phyloP scores from a whole-genome alignment of 1,284 basidiomycete genomes.

The Cutaneotrichosporon cavernicola region DNA sequence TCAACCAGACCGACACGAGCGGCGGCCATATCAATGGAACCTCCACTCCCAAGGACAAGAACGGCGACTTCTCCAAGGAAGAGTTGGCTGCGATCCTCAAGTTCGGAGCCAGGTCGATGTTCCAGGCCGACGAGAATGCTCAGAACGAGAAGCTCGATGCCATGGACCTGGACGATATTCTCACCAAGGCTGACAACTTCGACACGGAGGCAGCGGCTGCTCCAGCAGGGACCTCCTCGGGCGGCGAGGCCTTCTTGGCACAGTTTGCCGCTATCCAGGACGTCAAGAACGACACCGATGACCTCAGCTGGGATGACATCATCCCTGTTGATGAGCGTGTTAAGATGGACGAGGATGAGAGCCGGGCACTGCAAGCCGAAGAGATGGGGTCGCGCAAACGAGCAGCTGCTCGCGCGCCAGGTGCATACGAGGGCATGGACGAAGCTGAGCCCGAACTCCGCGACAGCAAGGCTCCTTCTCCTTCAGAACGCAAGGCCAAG shows the following conservation, averaged over 20 bases:
- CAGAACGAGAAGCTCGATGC: slow-evolving; percentile 97
- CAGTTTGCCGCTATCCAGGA: slow-evolving; percentile 96
- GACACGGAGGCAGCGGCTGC: slow-evolving; percentile 89
- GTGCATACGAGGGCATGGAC: slow-evolving; percentile 87
- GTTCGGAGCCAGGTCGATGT: slow-evolving; percentile 98
- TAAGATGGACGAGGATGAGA: slow-evolving; percentile 77
- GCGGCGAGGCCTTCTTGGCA: slow-evolving; percentile 93
- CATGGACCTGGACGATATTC: slow-evolving; percentile 98
- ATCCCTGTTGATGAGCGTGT: slow-evolving; percentile 91
- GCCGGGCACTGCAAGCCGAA: slow-evolving; percentile 54
- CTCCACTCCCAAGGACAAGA: slow-evolving; percentile 73
- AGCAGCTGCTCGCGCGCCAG: slow-evolving; percentile 66
- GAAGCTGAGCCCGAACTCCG: slow-evolving; percentile 56
- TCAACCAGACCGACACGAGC: slow-evolving; percentile 99
- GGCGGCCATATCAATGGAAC: slow-evolving; percentile 89
- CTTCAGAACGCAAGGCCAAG: slow-evolving; percentile 46
- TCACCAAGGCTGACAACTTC: slow-evolving; percentile 94
- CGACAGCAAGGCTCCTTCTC: slow-evolving; percentile 59
- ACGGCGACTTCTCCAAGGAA: slow-evolving; percentile 86
- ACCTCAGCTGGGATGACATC: slow-evolving; percentile 98
- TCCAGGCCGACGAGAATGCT: slow-evolving; percentile 90
- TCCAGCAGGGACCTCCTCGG: slow-evolving; percentile 78
- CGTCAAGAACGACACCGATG: slow-evolving; percentile 73
- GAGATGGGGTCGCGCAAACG: slow-evolving; percentile 66
- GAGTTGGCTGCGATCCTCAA: slow-evolving; percentile 98